phyloP scores from a whole-genome alignment of 2,329 filamentous ascomycete species.

The Sporothrix pseudoabietina region DNA sequence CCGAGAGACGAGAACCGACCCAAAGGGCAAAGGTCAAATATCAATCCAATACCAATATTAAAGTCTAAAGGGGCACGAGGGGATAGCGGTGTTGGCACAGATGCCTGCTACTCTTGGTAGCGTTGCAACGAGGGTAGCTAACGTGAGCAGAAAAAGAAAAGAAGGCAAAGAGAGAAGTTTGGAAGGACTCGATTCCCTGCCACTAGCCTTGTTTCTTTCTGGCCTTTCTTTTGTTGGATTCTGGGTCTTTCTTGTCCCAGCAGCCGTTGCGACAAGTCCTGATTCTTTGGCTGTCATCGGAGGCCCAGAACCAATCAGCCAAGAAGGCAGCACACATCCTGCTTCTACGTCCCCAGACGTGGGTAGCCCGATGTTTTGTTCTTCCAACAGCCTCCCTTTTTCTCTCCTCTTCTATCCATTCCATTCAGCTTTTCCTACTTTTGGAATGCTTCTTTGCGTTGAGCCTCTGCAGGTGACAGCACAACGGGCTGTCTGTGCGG shows the following conservation, averaged over 20 bases:
- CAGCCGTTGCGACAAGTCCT: background rate
- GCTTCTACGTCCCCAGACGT: background rate
- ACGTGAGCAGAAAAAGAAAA: background rate
- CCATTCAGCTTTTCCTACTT: background rate
- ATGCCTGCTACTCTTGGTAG: background rate
- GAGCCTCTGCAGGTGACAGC: background rate
- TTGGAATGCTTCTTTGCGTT: background rate
- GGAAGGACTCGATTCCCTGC: background rate
- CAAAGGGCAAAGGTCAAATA: background rate
- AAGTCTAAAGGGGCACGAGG: background rate
- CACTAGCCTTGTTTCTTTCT: background rate
- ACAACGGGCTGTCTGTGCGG: slow-evolving; percentile 1
- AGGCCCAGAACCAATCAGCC: background rate
- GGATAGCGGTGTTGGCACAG: background rate
- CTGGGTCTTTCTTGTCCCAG: background rate
- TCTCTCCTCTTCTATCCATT: background rate
- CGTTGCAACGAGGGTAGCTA: background rate
- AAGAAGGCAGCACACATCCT: background rate
- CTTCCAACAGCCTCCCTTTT: background rate
- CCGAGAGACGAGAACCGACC: background rate
- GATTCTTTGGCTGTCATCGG: background rate
- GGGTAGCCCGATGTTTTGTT: background rate
- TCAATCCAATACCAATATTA: background rate
- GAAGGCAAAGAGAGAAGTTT: background rate
- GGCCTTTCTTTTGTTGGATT: background rate